Evolutionary conservation across 805 yeast species (phyloP).

Genomic region (Pichia deserticola): DNA sequence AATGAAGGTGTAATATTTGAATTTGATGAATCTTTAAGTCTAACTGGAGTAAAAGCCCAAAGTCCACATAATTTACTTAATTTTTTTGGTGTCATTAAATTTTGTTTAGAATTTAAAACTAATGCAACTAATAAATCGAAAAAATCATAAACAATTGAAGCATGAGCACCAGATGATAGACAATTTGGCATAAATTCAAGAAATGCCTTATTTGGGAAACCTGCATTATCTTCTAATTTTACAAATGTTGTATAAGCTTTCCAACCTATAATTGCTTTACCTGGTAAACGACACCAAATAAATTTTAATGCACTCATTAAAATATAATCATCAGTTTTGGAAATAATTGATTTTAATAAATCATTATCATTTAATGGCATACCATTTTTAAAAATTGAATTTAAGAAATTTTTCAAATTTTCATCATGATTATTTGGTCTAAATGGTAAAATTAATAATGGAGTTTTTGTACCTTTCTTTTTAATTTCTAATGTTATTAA

Average conservation of each 20-base stretch:
- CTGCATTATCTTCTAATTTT: conserved; percentile 53
- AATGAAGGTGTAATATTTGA: conserved; percentile 34
- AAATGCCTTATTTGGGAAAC: conserved; percentile 67
- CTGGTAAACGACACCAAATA: conserved; percentile 81
- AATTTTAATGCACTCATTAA: conserved; percentile 70
- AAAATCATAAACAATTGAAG: conserved; percentile 82
- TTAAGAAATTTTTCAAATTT: conserved; percentile 50
- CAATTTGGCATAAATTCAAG: conserved; percentile 79
- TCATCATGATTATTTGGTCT: conserved; percentile 61
- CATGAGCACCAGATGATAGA: conserved; percentile 76
- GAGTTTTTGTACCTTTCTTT: conserved; percentile 60
- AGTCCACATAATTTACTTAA: conserved; percentile 74
- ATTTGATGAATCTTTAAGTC: conserved; percentile 27
- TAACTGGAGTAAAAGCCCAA: conserved; percentile 64
- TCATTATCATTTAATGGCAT: conserved; percentile 32
- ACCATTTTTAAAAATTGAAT: conserved; percentile 45
- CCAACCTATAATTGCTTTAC: conserved; percentile 79
- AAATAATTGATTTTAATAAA: conserved; percentile 35
- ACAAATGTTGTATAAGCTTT: conserved; percentile 68
- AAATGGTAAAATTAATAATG: conserved; percentile 70
- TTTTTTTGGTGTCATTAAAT: conserved; percentile 73
- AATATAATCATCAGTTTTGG: conserved; percentile 57
- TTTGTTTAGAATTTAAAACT: conserved; percentile 71
- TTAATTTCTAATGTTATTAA: conserved; percentile 67
- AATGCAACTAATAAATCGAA: conserved; percentile 71